Conservation (phyloP, 768 basidiomycete species). For the Leccinum aurantiacum region DNA sequence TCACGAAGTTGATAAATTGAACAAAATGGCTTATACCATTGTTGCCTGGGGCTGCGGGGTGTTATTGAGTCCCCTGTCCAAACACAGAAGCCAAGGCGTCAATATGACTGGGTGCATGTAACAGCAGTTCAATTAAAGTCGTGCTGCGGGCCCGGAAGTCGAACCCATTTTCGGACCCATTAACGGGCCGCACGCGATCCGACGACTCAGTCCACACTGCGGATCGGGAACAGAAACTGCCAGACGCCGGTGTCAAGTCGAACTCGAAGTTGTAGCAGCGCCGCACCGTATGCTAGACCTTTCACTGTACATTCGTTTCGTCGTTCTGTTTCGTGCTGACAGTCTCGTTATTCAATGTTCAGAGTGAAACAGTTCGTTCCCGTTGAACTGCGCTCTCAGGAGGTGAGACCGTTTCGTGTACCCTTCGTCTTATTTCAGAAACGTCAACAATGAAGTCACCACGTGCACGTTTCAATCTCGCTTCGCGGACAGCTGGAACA, state of each 20-base stretch:
- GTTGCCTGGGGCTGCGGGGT: slow-evolving; percentile 6
- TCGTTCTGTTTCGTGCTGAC: too few relatives aligned
- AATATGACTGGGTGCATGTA: neutral
- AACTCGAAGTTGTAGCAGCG: too few relatives aligned
- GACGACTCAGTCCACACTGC: too few relatives aligned
- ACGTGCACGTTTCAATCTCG: neutral
- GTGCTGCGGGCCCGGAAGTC: neutral
- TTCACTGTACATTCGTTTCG: too few relatives aligned
- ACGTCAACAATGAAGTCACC: too few relatives aligned
- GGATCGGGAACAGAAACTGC: neutral
- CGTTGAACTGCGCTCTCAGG: neutral
- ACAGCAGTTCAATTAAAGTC: neutral
- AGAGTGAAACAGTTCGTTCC: neutral
- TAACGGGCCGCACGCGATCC: too few relatives aligned
- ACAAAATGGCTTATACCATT: slow-evolving; percentile 7
- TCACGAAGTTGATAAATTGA: neutral
- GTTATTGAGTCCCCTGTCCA: neutral
- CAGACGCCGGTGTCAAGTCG: too few relatives aligned
- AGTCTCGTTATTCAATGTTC: too few relatives aligned
- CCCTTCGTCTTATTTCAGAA: too few relatives aligned
- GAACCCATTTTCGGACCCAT: neutral
- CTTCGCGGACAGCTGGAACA: neutral
- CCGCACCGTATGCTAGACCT: too few relatives aligned
- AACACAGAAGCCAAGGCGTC: neutral
- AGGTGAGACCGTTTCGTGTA: neutral